Evolutionary conservation across 202 grass and related monocot genomes (phyloP), one percentile per base, ranked within the genome.

Genomic region (Elaeis oleifera): DNA sequence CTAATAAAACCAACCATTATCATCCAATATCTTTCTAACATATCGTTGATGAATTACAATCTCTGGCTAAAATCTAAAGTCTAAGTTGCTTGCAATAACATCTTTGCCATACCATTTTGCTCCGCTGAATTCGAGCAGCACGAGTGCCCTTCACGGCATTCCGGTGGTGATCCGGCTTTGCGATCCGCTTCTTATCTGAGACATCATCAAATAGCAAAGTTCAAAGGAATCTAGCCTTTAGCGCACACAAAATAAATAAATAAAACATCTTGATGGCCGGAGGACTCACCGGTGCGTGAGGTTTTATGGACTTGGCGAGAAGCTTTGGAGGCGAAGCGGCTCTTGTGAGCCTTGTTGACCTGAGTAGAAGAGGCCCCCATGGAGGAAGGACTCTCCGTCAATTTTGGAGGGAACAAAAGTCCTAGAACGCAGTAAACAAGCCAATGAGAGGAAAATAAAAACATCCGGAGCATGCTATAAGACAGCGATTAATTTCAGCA

Each of bases 331-430:
- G 91, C 79, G 71, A 80, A 96, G 18, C 87, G 87, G 5, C 18
- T 90, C 79, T 96, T 90, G 81, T 96, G 87, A 62, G 83, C 7
- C 79, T 90, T 96, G 74, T 96, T 96, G 31, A 90, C 87, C 87
- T 96, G 91, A 18, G 87, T 48, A 1, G 84, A 84, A 11, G 60
- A 61, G 23, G 81, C 76, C 21, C 63, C 91, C 91, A 96, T 96
- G 63, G 50, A 50, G 53, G 70, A 32, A 20, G 20, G 20, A 20
- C 20, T 20, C 20, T 20, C 20, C 20, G 20, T 20, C 20, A 20
- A 20, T 0, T 20, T 20, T 20, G 20, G 20, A 20, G 20, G 20
- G 20, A 20, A 20, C 20, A 20, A 20, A 20, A 20, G 0, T 20
- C 20, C 20, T 20, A 20, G 20, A 20, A 20, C 0, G 20, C 20